A percentile compares a stretch with the other conserved stretches of the same genome.
Conservation (phyloP, 495 filamentous ascomycete species). For the Xylaria curta region DNA sequence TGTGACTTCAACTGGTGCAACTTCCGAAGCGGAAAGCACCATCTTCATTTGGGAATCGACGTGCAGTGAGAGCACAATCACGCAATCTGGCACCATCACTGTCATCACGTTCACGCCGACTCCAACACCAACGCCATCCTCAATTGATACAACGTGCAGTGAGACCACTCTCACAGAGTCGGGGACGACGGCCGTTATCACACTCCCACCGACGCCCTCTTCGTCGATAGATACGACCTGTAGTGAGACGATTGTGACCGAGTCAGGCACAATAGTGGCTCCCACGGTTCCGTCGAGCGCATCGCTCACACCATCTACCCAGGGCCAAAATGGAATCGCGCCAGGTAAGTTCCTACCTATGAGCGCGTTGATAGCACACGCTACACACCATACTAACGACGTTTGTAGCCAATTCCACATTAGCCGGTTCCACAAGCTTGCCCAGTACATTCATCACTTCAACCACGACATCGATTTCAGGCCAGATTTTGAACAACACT, state of each 20-base stretch:
- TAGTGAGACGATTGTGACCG: constrained; percentile 23
- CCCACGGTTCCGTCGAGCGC: constrained; percentile 1
- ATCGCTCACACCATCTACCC: background rate
- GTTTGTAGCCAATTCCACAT: constrained; percentile 13
- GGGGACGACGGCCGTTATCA: constrained; percentile 28
- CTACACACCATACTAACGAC: background rate
- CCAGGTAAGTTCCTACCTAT: constrained; percentile 21
- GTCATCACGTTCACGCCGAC: constrained; percentile 30
- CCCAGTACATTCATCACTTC: constrained; percentile 41
- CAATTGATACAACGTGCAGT: constrained; percentile 37
- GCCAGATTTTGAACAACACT: constrained; percentile 29
- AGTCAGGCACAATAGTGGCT: constrained; percentile 14
- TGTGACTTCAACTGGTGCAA: background rate
- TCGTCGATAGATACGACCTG: constrained; percentile 26
- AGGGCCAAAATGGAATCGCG: constrained; percentile 7
- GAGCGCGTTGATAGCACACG: background rate
- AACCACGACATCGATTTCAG: constrained; percentile 29
- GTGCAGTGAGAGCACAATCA: constrained; percentile 39
- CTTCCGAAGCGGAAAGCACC: constrained; percentile 29
- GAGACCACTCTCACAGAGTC: constrained; percentile 35
- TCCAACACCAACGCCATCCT: constrained; percentile 5
- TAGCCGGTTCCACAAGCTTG: constrained; percentile 1
- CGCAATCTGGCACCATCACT: constrained; percentile 30
- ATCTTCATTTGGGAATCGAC: constrained; percentile 35
- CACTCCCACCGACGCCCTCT: constrained; percentile 24